Base-by-base conservation (phyloP, 2,329 filamentous ascomycete genomes). In the Fusarium heterosporum region DNA sequence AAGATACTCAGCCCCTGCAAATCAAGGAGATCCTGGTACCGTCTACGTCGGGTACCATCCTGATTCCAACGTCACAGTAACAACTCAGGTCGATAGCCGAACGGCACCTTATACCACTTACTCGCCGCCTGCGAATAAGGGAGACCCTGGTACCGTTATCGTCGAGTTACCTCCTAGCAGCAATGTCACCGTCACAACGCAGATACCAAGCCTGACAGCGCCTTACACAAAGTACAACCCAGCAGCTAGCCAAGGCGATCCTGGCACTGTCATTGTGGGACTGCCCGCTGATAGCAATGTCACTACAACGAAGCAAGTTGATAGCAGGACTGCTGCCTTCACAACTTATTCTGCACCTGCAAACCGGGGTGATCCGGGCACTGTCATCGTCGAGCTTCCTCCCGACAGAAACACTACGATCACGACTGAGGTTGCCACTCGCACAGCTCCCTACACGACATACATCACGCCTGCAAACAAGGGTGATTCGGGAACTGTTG, bases 1-100 rank as follows among this genome's bases (percentile, higher is more conserved):
- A 26, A 48, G 36, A 5, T 65, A 51, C 11, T 61, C 55, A 1
- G 25, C 62, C 5, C 49, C 62, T 17, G 38, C 32, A 2, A 42
- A 29, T 7, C 45, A 30, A 28, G 61, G 61, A 40, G 60, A 64
- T 34, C 58, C 60, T 11, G 60, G 60, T 32, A 64, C 61, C n/a
- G 42, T 64, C 9, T 54, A 59, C 28, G 43, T 64, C 25, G 61
- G 50, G 11, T 10, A 53, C 4, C 59, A 40, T 6, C 50, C 64
- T n/a, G 53, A 53, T 34, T 58, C 47, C 9, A 64, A 64, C 25
- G 40, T 55, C 3, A 64, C 61, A 9, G 50, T 60, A 17, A 64
- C 61, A 6, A 59, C 54, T 4, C 60, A 64, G 17, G 42, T 45
- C 8, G 16, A 26, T 13, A 45, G 41, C 7, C 25, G 49, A 26